Conservation (phyloP, 352 stramenopile genomes). For the Phytophthora agathidicida region DNA sequence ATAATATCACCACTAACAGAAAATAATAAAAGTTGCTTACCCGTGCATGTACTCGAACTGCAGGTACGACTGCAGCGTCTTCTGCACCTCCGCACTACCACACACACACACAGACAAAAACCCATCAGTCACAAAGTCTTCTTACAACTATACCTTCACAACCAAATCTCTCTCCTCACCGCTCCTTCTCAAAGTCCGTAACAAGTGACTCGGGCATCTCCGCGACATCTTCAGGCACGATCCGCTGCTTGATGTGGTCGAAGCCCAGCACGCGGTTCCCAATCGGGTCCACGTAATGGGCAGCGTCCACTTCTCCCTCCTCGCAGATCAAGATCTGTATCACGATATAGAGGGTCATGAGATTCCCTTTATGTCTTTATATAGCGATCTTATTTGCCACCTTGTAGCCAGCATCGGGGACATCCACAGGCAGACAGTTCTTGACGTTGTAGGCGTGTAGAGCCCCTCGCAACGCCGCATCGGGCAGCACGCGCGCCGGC, state of each 20-base stretch:
- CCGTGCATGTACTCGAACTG: conserved; percentile 87
- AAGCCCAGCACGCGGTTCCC: conserved; percentile 80
- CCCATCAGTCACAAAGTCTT: not conserved
- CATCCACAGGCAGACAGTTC: conserved; percentile 62
- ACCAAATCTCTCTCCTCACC: conserved; percentile 38
- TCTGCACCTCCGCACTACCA: conserved; percentile 48
- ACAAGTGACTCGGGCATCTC: conserved; percentile 48
- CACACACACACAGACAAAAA: conserved; percentile 2
- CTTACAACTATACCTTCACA: not conserved
- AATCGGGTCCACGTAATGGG: conserved; percentile 86
- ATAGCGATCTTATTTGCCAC: conserved; percentile 17
- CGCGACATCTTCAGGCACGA: conserved; percentile 57
- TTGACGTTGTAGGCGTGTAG: conserved; percentile 86
- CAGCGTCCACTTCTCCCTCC: conserved; percentile 79
- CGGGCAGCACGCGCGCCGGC: conserved; percentile 67
- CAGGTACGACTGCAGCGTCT: conserved; percentile 80
- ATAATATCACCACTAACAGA: not conserved
- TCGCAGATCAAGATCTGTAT: conserved; percentile 80
- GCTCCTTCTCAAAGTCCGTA: conserved; percentile 70
- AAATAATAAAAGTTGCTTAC: conserved; percentile 21
- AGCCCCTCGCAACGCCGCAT: conserved; percentile 69
- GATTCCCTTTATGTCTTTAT: not conserved
- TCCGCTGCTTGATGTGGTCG: conserved; percentile 85
- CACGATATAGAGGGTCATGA: not conserved
- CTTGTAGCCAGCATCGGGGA: conserved; percentile 83